Evolutionary conservation across 2,329 filamentous ascomycete genomes (phyloP), one percentile per base, ranked within the genome.

Genomic region (Diaporthe capsici): DNA sequence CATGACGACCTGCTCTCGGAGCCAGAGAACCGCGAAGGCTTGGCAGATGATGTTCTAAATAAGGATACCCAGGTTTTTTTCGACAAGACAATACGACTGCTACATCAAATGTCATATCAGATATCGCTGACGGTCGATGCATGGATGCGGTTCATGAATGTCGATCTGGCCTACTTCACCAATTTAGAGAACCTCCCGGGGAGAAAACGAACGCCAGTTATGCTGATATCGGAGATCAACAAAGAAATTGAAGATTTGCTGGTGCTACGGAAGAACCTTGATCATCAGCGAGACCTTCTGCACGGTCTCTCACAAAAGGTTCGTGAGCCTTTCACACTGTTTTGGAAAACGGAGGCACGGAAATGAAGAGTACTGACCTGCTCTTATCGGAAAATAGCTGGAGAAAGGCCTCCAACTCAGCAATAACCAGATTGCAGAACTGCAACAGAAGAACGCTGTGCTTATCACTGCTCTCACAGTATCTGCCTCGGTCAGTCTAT

Each of bases 201-300:
- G 25, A 47, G 6, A 2, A 20, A 20, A 31, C 13, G 39, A 22
- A 65, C 25, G 15, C 39, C 39, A 0, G 39, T 25, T 0, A 65
- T 65, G 60, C 9, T 65, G 39, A 65, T 65, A 22, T 65, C 60
- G 5, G 60, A 65, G 39, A 65, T 65, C 60, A 65, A 47, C 25
- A 65, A 44, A 47, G 60, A 65, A 47, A 25, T 65, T 22, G 39
- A 65, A 31, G 60, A 65, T 25, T 22, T 65, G 39, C 42, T 31
- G 3, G 39, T 65, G 39, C 60, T 65, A 2, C 60, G 42, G 15
- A 65, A 65, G 42, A 34, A 65, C 25, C 60, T 65, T 22, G 60
- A 65, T 31, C 60, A 65, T 44, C 60, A 65, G 60, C 13, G 60
- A 22, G 60, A 65, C 60, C 60, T 65, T 22, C 60, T 65, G 8